Conservation (phyloP, 176 grass and related monocot species). For the Aegilops bicornis region DNA sequence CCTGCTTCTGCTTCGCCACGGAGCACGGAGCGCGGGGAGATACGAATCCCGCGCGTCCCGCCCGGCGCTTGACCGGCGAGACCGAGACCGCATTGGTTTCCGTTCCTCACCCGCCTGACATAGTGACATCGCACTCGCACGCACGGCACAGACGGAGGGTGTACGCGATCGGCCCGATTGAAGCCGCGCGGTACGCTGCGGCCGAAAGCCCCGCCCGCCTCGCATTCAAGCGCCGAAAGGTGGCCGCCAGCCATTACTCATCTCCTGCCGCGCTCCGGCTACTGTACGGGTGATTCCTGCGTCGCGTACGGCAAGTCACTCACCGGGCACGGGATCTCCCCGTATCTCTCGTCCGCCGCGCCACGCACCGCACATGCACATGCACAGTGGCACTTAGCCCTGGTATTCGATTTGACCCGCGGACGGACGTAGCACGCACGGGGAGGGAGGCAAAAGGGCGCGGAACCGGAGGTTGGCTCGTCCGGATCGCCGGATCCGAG, state of each 20-base stretch:
- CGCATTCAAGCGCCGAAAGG: slow-evolving; percentile 24
- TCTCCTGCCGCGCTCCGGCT: background rate
- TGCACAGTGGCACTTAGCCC: too few species aligned
- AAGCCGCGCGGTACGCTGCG: too few species aligned
- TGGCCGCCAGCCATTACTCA: background rate
- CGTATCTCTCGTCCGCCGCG: background rate
- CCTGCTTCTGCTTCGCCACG: background rate
- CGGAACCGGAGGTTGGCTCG: background rate
- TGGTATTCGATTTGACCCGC: background rate
- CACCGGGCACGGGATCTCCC: background rate
- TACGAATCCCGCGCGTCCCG: background rate
- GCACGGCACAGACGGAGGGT: background rate
- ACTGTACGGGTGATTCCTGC: background rate
- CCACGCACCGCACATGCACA: background rate
- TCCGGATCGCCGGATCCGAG: background rate
- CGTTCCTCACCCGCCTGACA: background rate
- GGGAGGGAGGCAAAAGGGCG: background rate
- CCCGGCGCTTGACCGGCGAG: slow-evolving; percentile 5
- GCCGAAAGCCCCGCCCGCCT: background rate
- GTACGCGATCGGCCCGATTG: too few species aligned
- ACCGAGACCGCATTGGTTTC: background rate
- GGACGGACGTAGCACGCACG: background rate
- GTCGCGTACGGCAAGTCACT: background rate
- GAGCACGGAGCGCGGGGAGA: background rate
- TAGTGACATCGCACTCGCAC: background rate